phyloP scores from a whole-genome alignment of 1,284 basidiomycete genomes.

The Ganoderma meredithae region DNA sequence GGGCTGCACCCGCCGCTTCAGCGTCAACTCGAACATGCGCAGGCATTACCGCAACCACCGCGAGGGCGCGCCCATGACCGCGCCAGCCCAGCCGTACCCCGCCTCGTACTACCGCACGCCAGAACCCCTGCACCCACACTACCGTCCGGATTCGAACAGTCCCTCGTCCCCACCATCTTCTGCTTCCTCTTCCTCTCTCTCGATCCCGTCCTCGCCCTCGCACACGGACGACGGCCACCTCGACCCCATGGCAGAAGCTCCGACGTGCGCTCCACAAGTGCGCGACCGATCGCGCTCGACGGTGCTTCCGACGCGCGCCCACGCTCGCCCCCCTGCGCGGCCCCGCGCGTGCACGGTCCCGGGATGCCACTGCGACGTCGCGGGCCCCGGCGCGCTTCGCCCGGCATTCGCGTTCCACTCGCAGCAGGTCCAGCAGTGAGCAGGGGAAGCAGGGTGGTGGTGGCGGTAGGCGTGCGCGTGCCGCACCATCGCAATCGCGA shows the following conservation, averaged over 20 bases:
- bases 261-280: not conserved
- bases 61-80: slow-evolving; percentile 13
- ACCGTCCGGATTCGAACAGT: slow-evolving; percentile 15
- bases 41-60: slow-evolving; percentile 76
- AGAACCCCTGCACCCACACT: slow-evolving; percentile 17
- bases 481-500: no score
- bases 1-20: slow-evolving; percentile 77
- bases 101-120: slow-evolving; percentile 15
- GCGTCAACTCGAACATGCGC: slow-evolving; percentile 85
- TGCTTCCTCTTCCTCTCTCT: no score
- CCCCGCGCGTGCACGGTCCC: slow-evolving; percentile 30
- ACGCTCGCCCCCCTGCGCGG: slow-evolving; percentile 16
- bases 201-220: slow-evolving; percentile 17
- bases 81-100: slow-evolving; percentile 7
- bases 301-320: slow-evolving; percentile 14
- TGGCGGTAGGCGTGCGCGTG: no score
- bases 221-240: slow-evolving; percentile 14
- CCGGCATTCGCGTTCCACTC: slow-evolving; percentile 22
- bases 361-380: slow-evolving; percentile 28
- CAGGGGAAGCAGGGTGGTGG: no score
- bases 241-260: not conserved
- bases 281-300: slow-evolving; percentile 1
- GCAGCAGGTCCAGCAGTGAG: slow-evolving; percentile 1
- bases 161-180: slow-evolving; percentile 9
- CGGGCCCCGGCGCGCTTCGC: slow-evolving; percentile 28